Evolutionary conservation across 2,329 filamentous ascomycete genomes (phyloP), one percentile per base, ranked within the genome.

Genomic region (Penicillium sp.): DNA sequence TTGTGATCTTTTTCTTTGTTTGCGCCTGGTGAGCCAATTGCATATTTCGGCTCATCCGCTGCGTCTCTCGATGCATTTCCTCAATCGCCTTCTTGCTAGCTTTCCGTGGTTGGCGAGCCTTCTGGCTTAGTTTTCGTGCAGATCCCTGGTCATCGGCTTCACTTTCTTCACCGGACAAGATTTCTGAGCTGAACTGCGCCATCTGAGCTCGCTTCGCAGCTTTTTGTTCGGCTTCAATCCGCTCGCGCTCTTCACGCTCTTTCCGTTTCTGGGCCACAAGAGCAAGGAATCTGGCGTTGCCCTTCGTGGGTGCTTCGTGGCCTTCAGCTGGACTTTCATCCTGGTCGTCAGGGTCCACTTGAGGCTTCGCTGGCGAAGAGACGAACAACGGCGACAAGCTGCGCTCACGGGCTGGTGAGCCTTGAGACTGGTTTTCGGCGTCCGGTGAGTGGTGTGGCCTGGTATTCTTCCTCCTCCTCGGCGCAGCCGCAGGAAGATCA

Each of bases 71-170:
- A 55, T 86, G 85, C 84, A 98, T 96, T 53, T 97, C 91, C 60
- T 96, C 87, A 28, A 96, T 64, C 0, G 93, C 93, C 68, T 89
- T 96, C 70, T 91, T 97, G 71, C 90, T 91, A 0, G 93, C 90
- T 62, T 93, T 94, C 9, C 93, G 80, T 2, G 63, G 50, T 4
- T 88, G 83, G 3, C 84, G 80, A 17, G 77, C 74, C 26, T 78
- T 72, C 58, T 90, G 86, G 0, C 84, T 86, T 30, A 93, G 70
- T 47, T 73, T 79, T 29, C 73, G 74, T n/a, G 76, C 83, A 17
- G 81, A 80, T 21, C 80, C 81, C 43, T 84, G 81, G 2, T 77
- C 74, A 25, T 80, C 77, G 30, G 75, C 71, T 25, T 78, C 78
- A 36, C 75, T 75, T 6, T 76, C 75, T n/a, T 75, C 67, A 14